Conservation (phyloP, 1,139 yeast genomes). For the Protomyces pachydermus region DNA sequence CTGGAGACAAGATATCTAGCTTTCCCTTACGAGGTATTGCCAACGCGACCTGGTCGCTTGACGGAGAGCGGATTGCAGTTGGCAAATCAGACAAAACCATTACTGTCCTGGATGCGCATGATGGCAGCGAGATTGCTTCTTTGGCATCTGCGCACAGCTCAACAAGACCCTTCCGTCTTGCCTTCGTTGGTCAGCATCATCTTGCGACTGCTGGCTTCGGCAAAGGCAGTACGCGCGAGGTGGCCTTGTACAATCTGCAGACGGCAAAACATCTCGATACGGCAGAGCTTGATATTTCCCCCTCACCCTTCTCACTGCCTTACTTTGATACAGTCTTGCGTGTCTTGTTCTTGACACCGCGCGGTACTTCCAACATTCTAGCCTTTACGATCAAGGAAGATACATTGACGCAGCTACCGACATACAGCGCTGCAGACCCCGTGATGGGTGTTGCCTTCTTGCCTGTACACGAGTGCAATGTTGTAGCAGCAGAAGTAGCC, state of each 20-base stretch:
- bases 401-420: constrained; percentile 72
- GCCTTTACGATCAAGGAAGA: constrained; percentile 72
- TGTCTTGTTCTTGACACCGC: constrained; percentile 84
- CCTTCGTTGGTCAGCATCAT: constrained; percentile 53
- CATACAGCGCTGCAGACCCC: constrained; percentile 80
- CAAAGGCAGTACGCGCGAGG: constrained; percentile 84
- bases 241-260: constrained; percentile 84
- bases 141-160: constrained; percentile 20
- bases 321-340: constrained; percentile 75
- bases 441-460: constrained; percentile 93
- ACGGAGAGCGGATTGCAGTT: constrained; percentile 14
- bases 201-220: constrained; percentile 95
- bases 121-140: background rate
- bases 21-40: constrained; percentile 5
- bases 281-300: constrained; percentile 69
- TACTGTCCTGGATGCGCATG: constrained; percentile 4
- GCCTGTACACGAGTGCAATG: constrained; percentile 74
- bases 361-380: constrained; percentile 93
- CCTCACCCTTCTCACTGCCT: constrained; percentile 87
- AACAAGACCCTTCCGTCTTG: constrained; percentile 18
- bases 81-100: constrained; percentile 24
- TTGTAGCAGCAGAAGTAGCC: constrained; percentile 71
- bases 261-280: constrained; percentile 4
- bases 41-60: constrained; percentile 16
- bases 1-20: constrained; percentile 1